phyloP scores from a whole-genome alignment of 176 grass and related monocot species.

The Saccharum spontaneum region DNA sequence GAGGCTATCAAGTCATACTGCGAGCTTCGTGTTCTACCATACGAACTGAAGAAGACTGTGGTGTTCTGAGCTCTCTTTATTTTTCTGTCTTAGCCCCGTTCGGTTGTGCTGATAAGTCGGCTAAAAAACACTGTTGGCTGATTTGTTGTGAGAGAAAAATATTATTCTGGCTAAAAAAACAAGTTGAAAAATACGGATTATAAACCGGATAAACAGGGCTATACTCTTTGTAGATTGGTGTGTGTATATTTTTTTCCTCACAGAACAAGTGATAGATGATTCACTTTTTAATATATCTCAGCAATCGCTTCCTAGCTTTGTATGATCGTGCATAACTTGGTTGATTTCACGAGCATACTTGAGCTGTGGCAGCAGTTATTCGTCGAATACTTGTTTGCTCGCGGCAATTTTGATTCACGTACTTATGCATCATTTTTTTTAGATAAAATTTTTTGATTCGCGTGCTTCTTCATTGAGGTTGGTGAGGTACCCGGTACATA shows the following conservation, averaged over 20 bases:
- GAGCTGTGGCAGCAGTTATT: neutral
- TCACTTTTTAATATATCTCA: neutral
- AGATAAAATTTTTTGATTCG: no score
- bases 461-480: no score
- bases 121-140: no score
- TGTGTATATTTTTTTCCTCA: no score
- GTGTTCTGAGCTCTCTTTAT: constrained; percentile 60
- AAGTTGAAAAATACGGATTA: no score
- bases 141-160: no score
- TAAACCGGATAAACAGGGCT: no score
- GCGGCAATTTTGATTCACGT: neutral
- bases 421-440: neutral
- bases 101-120: no score
- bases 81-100: neutral
- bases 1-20: constrained; percentile 92
- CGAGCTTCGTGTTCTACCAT: constrained; percentile 84
- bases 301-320: neutral
- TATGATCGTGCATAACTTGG: neutral
- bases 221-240: neutral
- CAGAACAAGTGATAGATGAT: neutral
- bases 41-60: constrained; percentile 76
- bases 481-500: no score
- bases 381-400: neutral
- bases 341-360: neutral
- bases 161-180: no score